Percentiles rank a stretch among this genome's conserved stretches.
These are phyloP conservation scores for Phaeomoniella chlamydospora DNA, from an alignment of 2,329 filamentous ascomycete genomes.

Conservation along the genomic window DNA sequence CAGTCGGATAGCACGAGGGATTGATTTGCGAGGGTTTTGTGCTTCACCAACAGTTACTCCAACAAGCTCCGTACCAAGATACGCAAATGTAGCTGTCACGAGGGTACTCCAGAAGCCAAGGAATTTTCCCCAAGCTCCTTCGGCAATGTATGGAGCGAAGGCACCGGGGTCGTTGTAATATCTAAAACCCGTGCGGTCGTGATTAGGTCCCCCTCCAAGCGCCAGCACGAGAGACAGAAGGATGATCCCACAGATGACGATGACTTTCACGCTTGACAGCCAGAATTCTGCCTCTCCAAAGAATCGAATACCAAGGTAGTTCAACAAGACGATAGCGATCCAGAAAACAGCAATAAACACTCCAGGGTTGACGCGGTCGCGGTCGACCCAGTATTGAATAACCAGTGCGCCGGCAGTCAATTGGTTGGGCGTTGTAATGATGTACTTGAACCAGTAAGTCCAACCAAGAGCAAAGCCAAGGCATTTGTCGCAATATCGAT, in stretches of 20 bases:
- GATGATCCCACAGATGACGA: slow-evolving; percentile 52
- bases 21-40: slow-evolving; percentile 62
- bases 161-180: slow-evolving; percentile 52
- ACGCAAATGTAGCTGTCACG: slow-evolving; percentile 66
- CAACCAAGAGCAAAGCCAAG: slow-evolving; percentile 68
- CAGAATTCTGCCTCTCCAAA: slow-evolving; percentile 54
- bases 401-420: slow-evolving; percentile 67
- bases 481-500: slow-evolving; percentile 65
- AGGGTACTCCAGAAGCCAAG: slow-evolving; percentile 55
- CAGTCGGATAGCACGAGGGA: slow-evolving; percentile 64
- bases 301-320: slow-evolving; percentile 55
- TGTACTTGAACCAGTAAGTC: slow-evolving; percentile 63
- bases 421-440: slow-evolving; percentile 76
- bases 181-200: slow-evolving; percentile 48
- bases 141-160: slow-evolving; percentile 33
- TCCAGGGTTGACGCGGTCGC: slow-evolving; percentile 56
- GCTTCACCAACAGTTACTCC: slow-evolving; percentile 68
- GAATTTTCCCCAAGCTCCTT: slow-evolving; percentile 37
- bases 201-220: slow-evolving; percentile 49
- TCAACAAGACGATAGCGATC: slow-evolving; percentile 48
- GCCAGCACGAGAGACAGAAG: slow-evolving; percentile 49
- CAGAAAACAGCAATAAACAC: slow-evolving; percentile 66
- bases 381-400: slow-evolving; percentile 60
- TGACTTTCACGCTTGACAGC: slow-evolving; percentile 50
- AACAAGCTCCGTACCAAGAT: slow-evolving; percentile 61